Conservation (phyloP, 2,329 filamentous ascomycete genomes). For the Calycina marina region DNA sequence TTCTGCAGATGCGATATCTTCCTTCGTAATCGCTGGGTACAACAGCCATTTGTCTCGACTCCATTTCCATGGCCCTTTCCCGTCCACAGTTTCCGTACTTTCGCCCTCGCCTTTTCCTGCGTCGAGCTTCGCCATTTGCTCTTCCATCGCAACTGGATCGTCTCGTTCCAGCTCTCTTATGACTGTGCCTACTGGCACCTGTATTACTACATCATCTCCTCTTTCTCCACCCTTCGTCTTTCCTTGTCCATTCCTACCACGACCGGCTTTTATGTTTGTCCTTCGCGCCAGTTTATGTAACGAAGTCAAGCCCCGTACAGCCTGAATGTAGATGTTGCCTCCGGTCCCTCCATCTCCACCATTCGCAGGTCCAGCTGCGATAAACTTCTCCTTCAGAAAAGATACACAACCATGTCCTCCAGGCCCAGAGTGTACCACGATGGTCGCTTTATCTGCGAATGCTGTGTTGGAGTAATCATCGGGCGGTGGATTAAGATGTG, state of each 20-base stretch:
- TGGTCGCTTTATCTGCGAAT: conserved; percentile 74
- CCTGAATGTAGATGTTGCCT: conserved; percentile 89
- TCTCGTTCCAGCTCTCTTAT: conserved; percentile 66
- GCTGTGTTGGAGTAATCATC: conserved; percentile 71
- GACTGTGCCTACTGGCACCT: conserved; percentile 85
- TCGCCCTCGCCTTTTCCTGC: conserved; percentile 25
- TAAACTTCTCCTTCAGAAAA: conserved; percentile 81
- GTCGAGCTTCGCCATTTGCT: conserved; percentile 26
- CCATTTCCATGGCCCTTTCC: conserved; percentile 24
- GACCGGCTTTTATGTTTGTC: conserved; percentile 57
- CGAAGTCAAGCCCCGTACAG: conserved; percentile 78
- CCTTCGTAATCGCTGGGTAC: conserved; percentile 65
- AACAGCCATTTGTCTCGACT: conserved; percentile 66
- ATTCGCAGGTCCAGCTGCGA: conserved; percentile 80
- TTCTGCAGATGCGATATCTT: conserved; percentile 46
- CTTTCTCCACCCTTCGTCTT: conserved; percentile 59
- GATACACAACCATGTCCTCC: conserved; percentile 91
- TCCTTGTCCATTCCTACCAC: conserved; percentile 67
- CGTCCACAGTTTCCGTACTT: conserved; percentile 16
- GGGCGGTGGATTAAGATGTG: conserved; percentile 65
- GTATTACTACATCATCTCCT: conserved; percentile 76
- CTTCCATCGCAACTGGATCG: conserved; percentile 63
- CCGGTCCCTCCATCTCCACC: conserved; percentile 88
- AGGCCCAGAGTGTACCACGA: conserved; percentile 63
- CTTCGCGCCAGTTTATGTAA: conserved; percentile 78